Percentiles rank a stretch among this genome's conserved stretches.
Conservation (phyloP, 768 basidiomycete species). For the Serendipita indica region DNA sequence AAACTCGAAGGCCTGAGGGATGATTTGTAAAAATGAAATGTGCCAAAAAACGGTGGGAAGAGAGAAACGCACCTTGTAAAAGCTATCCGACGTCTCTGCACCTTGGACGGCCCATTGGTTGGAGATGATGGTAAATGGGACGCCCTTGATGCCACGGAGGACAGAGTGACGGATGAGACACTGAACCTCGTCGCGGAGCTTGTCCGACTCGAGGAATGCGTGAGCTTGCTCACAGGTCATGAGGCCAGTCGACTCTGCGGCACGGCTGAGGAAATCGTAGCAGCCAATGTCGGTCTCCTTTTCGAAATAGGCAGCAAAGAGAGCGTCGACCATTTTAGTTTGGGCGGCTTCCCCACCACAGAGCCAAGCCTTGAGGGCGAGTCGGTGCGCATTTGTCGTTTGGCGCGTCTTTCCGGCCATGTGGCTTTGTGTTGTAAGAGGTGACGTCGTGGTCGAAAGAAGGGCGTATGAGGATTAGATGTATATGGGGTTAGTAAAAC, state of each 20-base stretch:
- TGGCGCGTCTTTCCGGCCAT: constrained; percentile 47
- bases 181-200: constrained; percentile 48
- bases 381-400: constrained; percentile 56
- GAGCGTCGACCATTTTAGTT: constrained; percentile 35
- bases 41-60: background rate
- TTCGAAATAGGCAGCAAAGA: constrained; percentile 56
- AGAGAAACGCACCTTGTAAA: constrained; percentile 35
- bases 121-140: constrained; percentile 68
- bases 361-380: constrained; percentile 52
- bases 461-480: background rate
- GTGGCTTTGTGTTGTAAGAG: constrained; percentile 26
- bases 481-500: background rate
- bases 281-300: constrained; percentile 50
- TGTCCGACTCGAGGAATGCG: constrained; percentile 49
- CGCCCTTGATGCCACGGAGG: constrained; percentile 54
- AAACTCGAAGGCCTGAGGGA: background rate
- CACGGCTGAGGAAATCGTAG: constrained; percentile 38
- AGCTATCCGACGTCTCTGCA: constrained; percentile 57
- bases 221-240: constrained; percentile 48
- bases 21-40: background rate
- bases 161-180: constrained; percentile 47
- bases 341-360: constrained; percentile 48
- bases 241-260: constrained; percentile 40
- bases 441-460: constrained; percentile 12
- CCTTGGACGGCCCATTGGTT: constrained; percentile 65